Conservation (phyloP, 768 basidiomycete genomes). For the Mrakia hoshinonis region DNA sequence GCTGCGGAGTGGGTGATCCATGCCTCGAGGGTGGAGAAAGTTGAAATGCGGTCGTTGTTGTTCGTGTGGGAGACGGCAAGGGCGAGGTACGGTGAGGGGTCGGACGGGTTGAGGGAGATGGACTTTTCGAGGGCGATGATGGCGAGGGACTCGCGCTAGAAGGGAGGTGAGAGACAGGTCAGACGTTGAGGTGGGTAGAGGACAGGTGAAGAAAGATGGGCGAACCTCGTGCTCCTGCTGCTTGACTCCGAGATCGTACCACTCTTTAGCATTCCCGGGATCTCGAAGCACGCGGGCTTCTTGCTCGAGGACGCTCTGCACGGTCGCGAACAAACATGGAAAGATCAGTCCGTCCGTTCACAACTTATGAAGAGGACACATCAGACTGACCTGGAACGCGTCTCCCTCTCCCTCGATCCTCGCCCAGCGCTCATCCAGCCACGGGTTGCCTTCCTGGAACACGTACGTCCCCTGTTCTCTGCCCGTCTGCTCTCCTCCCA, state of each 20-base stretch:
- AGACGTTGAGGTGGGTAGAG: no score
- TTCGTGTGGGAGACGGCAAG: slow-evolving; percentile 86
- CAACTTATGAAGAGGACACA: not conserved
- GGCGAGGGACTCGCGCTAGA: slow-evolving; percentile 68
- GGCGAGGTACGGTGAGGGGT: slow-evolving; percentile 74
- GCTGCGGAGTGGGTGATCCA: slow-evolving; percentile 53
- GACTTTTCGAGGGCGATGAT: slow-evolving; percentile 73
- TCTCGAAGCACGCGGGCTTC: slow-evolving; percentile 82
- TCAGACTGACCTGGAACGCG: slow-evolving; percentile 5
- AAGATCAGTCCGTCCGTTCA: not conserved
- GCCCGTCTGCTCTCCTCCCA: slow-evolving; percentile 64
- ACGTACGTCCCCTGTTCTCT: slow-evolving; percentile 50
- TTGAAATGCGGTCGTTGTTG: slow-evolving; percentile 64
- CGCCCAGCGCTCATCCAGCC: slow-evolving; percentile 46
- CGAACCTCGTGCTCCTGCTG: slow-evolving; percentile 84
- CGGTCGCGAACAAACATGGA: no score
- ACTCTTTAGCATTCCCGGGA: slow-evolving; percentile 59
- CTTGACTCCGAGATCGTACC: slow-evolving; percentile 89
- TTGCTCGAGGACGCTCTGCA: slow-evolving; percentile 70
- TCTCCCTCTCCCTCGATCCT: not conserved
- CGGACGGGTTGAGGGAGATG: slow-evolving; percentile 66
- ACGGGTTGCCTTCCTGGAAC: slow-evolving; percentile 72
- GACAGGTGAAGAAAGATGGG: not conserved
- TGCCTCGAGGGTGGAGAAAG: slow-evolving; percentile 68
- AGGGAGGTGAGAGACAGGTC: not conserved